phyloP scores from a whole-genome alignment of 2,329 filamentous ascomycete genomes.

The Ceratocystis albifundus region DNA sequence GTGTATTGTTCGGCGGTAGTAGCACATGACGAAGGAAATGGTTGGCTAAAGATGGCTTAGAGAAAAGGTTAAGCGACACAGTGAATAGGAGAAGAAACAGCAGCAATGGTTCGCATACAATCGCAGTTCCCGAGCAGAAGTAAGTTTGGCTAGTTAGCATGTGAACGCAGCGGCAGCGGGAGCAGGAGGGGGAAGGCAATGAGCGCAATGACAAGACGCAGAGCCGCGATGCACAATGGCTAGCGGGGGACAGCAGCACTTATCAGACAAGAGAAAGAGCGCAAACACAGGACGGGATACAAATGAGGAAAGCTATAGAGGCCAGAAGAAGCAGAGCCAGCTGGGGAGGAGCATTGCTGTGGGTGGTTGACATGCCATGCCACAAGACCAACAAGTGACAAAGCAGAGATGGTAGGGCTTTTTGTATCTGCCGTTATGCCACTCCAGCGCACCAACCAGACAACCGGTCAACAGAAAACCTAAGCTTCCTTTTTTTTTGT shows the following conservation, averaged over 20 bases:
- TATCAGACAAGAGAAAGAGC: background rate
- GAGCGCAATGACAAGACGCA: background rate
- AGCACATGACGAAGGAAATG: conserved; percentile 24
- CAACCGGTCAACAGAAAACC: background rate
- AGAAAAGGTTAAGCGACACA: too few relatives aligned
- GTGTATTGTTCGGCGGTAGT: conserved; percentile 24
- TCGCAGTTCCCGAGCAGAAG: background rate
- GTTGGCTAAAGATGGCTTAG: too few relatives aligned
- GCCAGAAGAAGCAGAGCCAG: background rate
- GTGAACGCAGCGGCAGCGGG: background rate
- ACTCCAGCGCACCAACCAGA: background rate
- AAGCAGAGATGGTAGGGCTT: background rate
- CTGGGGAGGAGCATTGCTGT: background rate
- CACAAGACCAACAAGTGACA: background rate
- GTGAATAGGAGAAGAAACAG: background rate
- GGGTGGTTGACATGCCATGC: conserved; percentile 8
- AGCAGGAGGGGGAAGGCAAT: background rate
- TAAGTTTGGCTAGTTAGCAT: background rate
- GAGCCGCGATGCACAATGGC: background rate
- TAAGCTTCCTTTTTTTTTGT: too few relatives aligned
- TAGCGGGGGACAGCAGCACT: background rate
- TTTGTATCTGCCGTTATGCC: background rate
- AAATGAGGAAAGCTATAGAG: background rate
- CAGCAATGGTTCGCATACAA: background rate
- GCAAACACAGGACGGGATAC: background rate